Evolutionary conservation across 1,284 basidiomycete species (phyloP), one percentile per base, ranked within the genome.

Genomic region (Cystobasidiaceae sp.): DNA sequence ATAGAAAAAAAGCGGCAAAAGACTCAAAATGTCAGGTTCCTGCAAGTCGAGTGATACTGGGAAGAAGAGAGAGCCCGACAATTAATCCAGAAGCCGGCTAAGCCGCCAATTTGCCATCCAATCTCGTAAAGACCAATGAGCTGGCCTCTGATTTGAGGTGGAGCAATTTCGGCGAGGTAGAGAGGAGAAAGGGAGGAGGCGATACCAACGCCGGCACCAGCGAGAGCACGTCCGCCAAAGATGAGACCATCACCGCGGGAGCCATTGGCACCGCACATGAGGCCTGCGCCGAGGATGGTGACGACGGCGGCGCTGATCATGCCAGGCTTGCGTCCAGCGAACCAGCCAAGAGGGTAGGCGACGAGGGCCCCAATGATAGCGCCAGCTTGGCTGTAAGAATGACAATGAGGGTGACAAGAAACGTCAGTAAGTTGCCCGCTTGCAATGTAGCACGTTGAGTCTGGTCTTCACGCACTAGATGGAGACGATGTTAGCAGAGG

Each of bases 151-250:
- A 82, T 81, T 0, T 80, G 77, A 7, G 81, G 60, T 87, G 72
- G 72, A 85, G 83, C 82, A 72, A 90, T 90, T 41, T 77, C 76
- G 48, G 72, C 72, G 64, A 75, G 72, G 75, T 74, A 77, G 66
- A 77, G 71, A 6, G 87, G 87, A 13, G 89, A 85, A 28, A 81
- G 81, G 83, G 87, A 86, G 71, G 84, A 86, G 43, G 88, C 78
- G 2, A 86, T 85, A 52, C 87, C 87, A 43, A 89, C 84, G 64
- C 86, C 87, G 49, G 88, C 75, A 81, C 87, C 87, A 57, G 86
- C 87, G 54, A 89, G 77, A 70, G 88, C 88, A 33, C 87, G 83
- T 60, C 87, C 87, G 72, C 82, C 87, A 71, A 81, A 86, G 71
- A 89, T 88, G 0, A 83, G 85, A 0, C 79, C 76, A 0, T 84